Base-by-base conservation (phyloP, 2,329 filamentous ascomycete genomes). In the Beauveria pseudobassiana region DNA sequence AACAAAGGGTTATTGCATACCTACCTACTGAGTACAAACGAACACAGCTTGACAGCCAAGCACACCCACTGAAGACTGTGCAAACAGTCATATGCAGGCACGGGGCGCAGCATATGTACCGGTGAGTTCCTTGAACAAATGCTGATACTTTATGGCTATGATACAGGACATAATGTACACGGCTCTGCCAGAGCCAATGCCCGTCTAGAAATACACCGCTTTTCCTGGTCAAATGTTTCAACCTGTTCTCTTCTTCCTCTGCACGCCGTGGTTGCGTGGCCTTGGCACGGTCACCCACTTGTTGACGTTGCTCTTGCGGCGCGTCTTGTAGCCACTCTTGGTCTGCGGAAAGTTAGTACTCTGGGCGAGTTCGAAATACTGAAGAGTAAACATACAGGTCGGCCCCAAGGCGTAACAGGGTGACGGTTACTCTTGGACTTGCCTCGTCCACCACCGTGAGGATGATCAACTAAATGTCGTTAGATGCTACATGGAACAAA, bases 351-450 rank as follows among this genome's bases (percentile, higher is more conserved):
- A 52, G 68, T 78, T 64, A 78, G 73, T 63, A 45, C 20, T 28
- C 24, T 16, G 5, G 24, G 14, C 20, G 20, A 1, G 24, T 46
- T 24, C 40, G 8, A 20, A 34, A 34, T 20, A 22, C 5, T 16
- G 8, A 16, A 20, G 24, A 16, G 4, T 9, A 45, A 67, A 85
- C 91, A 79, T 88, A 96, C 92, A 72, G 91, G 93, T 73, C 87
- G 88, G 74, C 96, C 95, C 95, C 96, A 99, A 63, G 95, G 95
- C 78, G 91, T 96, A 69, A 95, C 91, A 40, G 96, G 95, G 73
- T 96, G 83, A 64, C 93, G 87, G 73, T 97, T 96, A 86, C 95
- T 92, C 90, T 99, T 99, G 62, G 92, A 97, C 80, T 99, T 99
- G 80, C 95, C 95, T 82, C 96, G 87, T 77, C 95, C 95, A 89